Percentiles rank a stretch among this genome's conserved stretches.
phyloP scores from a whole-genome alignment of 768 basidiomycete genomes.

The Phaeotremella skinneri region DNA sequence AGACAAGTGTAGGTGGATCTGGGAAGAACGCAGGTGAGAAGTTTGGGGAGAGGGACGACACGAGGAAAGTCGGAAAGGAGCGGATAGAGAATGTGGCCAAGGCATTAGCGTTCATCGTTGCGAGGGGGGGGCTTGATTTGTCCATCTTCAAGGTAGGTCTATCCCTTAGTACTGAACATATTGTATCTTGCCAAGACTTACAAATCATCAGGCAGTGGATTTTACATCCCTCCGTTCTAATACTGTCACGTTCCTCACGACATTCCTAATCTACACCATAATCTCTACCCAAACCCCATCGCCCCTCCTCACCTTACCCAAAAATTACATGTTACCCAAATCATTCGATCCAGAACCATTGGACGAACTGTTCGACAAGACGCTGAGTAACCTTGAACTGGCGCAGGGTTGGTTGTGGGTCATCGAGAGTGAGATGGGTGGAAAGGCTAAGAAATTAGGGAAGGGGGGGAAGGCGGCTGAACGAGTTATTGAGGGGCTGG shows the following conservation, averaged over 20 bases:
- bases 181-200: neutral
- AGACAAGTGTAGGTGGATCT: slow-evolving; percentile 70
- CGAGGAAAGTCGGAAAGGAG: slow-evolving; percentile 55
- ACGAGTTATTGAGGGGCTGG: slow-evolving; percentile 17
- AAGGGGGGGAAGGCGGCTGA: slow-evolving; percentile 23
- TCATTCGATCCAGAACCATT: slow-evolving; percentile 45
- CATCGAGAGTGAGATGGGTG: slow-evolving; percentile 50
- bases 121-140: slow-evolving; percentile 73
- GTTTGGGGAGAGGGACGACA: slow-evolving; percentile 58
- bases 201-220: slow-evolving; percentile 70
- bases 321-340: slow-evolving; percentile 14
- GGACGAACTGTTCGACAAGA: slow-evolving; percentile 78
- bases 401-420: slow-evolving; percentile 76
- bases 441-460: slow-evolving; percentile 36
- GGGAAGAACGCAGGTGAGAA: slow-evolving; percentile 46
- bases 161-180: neutral
- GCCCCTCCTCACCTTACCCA: slow-evolving; percentile 58
- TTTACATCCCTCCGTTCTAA: slow-evolving; percentile 70
- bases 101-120: slow-evolving; percentile 90
- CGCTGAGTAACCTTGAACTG: slow-evolving; percentile 63
- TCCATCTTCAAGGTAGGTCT: slow-evolving; percentile 68
- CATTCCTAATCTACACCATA: slow-evolving; percentile 68
- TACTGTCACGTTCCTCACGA: slow-evolving; percentile 65
- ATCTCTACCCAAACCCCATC: slow-evolving; percentile 71
- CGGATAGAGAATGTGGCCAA: slow-evolving; percentile 72